Evolutionary conservation across 2,329 filamentous ascomycete genomes (phyloP).

Genomic region (Elsinoe necatrix): DNA sequence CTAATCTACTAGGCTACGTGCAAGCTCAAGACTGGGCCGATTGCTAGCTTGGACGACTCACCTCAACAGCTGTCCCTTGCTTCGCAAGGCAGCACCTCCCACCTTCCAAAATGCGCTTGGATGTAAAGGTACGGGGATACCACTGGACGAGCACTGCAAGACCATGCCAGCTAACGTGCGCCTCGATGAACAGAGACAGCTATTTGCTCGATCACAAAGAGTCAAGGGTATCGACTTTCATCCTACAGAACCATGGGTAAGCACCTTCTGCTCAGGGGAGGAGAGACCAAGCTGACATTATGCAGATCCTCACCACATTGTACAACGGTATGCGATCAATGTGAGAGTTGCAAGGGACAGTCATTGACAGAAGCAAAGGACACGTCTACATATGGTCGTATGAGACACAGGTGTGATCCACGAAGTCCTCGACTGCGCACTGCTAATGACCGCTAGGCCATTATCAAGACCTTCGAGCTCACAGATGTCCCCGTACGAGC

Average conservation of each 20-base stretch:
- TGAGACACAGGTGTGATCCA: conserved; percentile 59
- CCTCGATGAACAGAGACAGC: conserved; percentile 55
- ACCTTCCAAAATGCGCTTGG: conserved; percentile 44
- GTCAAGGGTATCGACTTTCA: conserved; percentile 98
- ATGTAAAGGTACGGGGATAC: conserved; percentile 46
- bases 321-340: conserved; percentile 66
- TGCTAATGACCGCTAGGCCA: conserved; percentile 47
- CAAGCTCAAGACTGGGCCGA: neutral
- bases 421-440: neutral
- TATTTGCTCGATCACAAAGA: conserved; percentile 84
- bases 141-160: neutral
- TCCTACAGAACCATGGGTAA: conserved; percentile 89
- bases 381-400: conserved; percentile 99
- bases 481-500: conserved; percentile 97
- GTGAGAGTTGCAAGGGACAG: conserved; percentile 5
- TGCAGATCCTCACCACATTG: conserved; percentile 70
- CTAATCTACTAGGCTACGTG: neutral
- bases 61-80: conserved; percentile 24
- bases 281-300: conserved; percentile 22
- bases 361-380: conserved; percentile 43
- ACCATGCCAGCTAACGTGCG: conserved; percentile 33
- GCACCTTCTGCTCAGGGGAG: conserved; percentile 26
- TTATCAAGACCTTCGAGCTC: conserved; percentile 98
- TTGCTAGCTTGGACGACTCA: neutral
- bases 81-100: conserved; percentile 21